phyloP scores from a whole-genome alignment of 1,139 yeast species.

The Diutina siamensis region DNA sequence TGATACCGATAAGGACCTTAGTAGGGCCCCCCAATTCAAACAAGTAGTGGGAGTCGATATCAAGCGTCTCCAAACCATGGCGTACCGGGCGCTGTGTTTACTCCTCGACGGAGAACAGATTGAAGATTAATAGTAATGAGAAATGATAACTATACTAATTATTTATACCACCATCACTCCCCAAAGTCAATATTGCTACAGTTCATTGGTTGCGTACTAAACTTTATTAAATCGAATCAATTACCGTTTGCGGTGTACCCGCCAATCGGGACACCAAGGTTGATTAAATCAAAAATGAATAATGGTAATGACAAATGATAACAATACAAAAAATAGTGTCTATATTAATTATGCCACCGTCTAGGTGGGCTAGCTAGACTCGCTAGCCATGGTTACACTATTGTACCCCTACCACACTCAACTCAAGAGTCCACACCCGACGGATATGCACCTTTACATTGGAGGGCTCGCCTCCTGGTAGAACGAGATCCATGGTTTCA shows the following conservation, averaged over 20 bases:
- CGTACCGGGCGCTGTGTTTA: slow-evolving; percentile 5
- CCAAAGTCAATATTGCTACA: no score
- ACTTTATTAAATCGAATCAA: no score
- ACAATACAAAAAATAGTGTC: no score
- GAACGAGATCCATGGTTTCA: slow-evolving; percentile 30
- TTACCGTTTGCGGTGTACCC: no score
- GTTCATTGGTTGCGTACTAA: no score
- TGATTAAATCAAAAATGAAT: no score
- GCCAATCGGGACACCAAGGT: no score
- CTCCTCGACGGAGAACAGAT: background rate
- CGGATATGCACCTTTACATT: slow-evolving; percentile 54
- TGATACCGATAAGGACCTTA: background rate
- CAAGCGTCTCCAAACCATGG: background rate
- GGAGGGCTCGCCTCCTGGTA: no score
- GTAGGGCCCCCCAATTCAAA: background rate
- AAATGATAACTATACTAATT: background rate
- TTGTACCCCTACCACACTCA: slow-evolving; percentile 49
- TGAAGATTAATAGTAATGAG: background rate
- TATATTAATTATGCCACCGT: background rate
- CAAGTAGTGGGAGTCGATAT: background rate
- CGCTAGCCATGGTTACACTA: no score
- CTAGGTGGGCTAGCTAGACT: background rate
- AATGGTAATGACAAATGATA: background rate
- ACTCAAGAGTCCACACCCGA: slow-evolving; percentile 78
- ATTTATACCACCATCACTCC: no score